Conservation (phyloP, 169 alveolate species). For the Plasmodium falciparum region DNA sequence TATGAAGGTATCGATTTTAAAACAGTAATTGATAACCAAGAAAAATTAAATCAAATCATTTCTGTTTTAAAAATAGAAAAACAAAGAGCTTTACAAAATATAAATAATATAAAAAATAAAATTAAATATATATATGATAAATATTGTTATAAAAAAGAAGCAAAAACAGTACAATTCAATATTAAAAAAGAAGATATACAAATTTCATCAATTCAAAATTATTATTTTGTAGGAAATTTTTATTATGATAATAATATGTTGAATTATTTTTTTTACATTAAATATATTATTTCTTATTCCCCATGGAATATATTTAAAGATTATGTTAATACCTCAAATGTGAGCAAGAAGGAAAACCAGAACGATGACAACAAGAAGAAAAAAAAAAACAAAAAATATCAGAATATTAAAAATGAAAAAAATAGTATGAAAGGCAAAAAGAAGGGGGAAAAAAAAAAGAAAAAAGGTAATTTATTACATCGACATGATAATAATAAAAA, state of each 20-base stretch:
- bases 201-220: slow-evolving; percentile 6
- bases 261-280: slow-evolving; percentile 47
- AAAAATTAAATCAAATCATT: slow-evolving; percentile 16
- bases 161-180: slow-evolving; percentile 30
- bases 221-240: slow-evolving; percentile 20
- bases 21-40: slow-evolving; percentile 8
- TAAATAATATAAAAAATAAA: slow-evolving; percentile 17
- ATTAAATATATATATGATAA: slow-evolving; percentile 33
- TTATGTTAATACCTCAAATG: background rate
- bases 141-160: slow-evolving; percentile 66
- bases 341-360: background rate
- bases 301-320: slow-evolving; percentile 68
- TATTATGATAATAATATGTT: slow-evolving; percentile 46
- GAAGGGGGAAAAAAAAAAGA: too few species aligned
- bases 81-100: slow-evolving; percentile 40
- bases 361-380: background rate
- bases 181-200: slow-evolving; percentile 24
- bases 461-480: background rate
- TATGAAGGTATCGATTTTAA: slow-evolving; percentile 69
- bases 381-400: background rate
- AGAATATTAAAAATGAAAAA: too few species aligned
- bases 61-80: slow-evolving; percentile 29
- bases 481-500: too few species aligned
- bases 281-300: slow-evolving; percentile 48
- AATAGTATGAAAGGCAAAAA: too few species aligned